Conservation (phyloP, 805 yeast genomes). For the Danielozyma ontarioensis region DNA sequence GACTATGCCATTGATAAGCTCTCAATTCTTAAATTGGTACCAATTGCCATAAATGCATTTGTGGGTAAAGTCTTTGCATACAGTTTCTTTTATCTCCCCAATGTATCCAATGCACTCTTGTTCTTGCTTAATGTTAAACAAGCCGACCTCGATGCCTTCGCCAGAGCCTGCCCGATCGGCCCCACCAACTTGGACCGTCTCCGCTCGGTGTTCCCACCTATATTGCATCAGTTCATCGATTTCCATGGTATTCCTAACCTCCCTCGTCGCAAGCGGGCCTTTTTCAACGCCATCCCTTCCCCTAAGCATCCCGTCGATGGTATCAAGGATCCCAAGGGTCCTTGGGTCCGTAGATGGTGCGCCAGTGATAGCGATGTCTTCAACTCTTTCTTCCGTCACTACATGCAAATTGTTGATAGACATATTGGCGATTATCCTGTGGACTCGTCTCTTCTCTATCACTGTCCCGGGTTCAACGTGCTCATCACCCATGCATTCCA, state of each 20-base stretch:
- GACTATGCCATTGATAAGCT: constrained; percentile 47
- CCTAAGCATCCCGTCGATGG: constrained; percentile 43
- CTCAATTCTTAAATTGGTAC: constrained; percentile 41
- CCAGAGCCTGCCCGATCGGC: constrained; percentile 1
- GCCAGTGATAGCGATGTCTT: constrained; percentile 53
- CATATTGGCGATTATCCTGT: not conserved
- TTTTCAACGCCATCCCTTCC: constrained; percentile 32
- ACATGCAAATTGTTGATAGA: constrained; percentile 25
- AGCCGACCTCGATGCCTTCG: constrained; percentile 28
- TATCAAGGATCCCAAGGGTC: constrained; percentile 52
- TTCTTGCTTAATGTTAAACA: constrained; percentile 55
- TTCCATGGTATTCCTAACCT: constrained; percentile 32
- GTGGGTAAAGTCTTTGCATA: constrained; percentile 69
- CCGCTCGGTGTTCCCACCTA: constrained; percentile 18
- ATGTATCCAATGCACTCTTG: constrained; percentile 51
- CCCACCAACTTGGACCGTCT: constrained; percentile 3
- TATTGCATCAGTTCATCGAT: constrained; percentile 24
- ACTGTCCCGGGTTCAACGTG: constrained; percentile 10
- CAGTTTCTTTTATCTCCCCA: constrained; percentile 49
- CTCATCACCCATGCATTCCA: constrained; percentile 8
- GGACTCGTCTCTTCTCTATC: not conserved
- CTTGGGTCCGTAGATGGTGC: constrained; percentile 62
- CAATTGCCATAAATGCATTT: constrained; percentile 58
- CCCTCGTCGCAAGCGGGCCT: constrained; percentile 17
- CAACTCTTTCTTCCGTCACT: constrained; percentile 58